Evolutionary conservation across 768 basidiomycete species (phyloP).

Genomic region (Galerina marginata): DNA sequence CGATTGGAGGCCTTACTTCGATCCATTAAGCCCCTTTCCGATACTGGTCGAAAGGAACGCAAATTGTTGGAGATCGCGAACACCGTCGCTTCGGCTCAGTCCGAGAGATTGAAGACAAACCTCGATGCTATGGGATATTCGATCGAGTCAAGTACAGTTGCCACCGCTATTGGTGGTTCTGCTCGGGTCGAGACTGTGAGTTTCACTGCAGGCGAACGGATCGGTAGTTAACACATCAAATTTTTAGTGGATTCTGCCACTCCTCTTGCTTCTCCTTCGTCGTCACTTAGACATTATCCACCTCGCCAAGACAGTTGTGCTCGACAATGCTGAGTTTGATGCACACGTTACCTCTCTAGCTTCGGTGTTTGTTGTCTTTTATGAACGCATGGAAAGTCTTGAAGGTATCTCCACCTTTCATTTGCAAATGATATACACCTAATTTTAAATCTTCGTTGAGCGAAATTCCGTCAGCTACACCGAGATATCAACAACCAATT

Average conservation of each 20-base stretch:
- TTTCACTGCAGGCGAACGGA: background rate
- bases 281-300: background rate
- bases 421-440: background rate
- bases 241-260: conserved; percentile 12
- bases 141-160: conserved; percentile 2
- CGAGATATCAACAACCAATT: conserved; percentile 6
- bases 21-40: conserved; percentile 5
- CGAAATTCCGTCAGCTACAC: conserved; percentile 11
- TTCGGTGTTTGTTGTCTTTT: background rate
- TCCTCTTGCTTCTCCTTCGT: background rate
- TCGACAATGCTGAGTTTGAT: background rate
- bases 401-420: background rate
- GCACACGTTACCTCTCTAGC: background rate
- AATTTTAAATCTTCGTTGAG: background rate
- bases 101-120: conserved; percentile 2
- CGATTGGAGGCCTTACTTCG: conserved; percentile 11
- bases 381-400: conserved; percentile 6
- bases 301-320: background rate
- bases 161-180: conserved; percentile 7
- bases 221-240: background rate
- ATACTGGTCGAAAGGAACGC: conserved; percentile 1
- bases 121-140: conserved; percentile 7
- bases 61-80: conserved; percentile 5
- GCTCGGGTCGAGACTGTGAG: conserved; percentile 12
- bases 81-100: background rate